Conservation (phyloP, 75 land plant genomes). For the Selaginella moellendorffii region DNA sequence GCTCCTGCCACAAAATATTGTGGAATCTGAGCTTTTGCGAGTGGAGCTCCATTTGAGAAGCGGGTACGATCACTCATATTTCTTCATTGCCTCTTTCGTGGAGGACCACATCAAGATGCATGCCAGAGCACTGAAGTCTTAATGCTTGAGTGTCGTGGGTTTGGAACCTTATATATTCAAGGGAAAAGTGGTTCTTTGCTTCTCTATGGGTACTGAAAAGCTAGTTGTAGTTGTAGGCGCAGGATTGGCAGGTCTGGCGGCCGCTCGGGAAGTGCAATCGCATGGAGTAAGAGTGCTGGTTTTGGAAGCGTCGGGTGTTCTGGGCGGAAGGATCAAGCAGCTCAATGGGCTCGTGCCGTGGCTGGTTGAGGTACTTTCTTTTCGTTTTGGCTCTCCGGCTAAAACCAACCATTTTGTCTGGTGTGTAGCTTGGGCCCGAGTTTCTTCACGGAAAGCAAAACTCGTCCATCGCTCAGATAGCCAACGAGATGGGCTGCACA, state of each 20-base stretch:
- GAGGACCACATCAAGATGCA: conserved; percentile 58
- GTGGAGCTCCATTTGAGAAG: conserved; percentile 45
- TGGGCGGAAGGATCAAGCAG: conserved; percentile 19
- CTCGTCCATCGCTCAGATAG: conserved; percentile 13
- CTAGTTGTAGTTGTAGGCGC: conserved; percentile 20
- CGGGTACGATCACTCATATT: conserved; percentile 93
- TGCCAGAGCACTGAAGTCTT: background rate
- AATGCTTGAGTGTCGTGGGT: background rate
- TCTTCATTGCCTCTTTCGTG: conserved; percentile 78
- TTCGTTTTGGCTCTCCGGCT: no score
- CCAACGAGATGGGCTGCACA: conserved; percentile 19
- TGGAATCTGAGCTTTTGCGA: conserved; percentile 37
- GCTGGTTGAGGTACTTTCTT: conserved; percentile 18
- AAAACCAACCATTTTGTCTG: background rate
- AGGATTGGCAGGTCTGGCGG: conserved; percentile 22
- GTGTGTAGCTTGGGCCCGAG: conserved; percentile 22
- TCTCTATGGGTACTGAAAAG: background rate
- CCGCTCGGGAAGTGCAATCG: conserved; percentile 7
- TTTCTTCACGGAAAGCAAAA: conserved; percentile 20
- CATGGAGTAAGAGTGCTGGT: conserved; percentile 8
- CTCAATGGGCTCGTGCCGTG: conserved; percentile 19
- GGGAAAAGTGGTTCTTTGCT: background rate
- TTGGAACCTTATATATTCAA: background rate
- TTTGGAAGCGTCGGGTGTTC: conserved; percentile 13
- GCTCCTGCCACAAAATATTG: conserved; percentile 66